Evolutionary conservation across 1,284 basidiomycete genomes (phyloP).

Genomic region (Vanrija sp.): DNA sequence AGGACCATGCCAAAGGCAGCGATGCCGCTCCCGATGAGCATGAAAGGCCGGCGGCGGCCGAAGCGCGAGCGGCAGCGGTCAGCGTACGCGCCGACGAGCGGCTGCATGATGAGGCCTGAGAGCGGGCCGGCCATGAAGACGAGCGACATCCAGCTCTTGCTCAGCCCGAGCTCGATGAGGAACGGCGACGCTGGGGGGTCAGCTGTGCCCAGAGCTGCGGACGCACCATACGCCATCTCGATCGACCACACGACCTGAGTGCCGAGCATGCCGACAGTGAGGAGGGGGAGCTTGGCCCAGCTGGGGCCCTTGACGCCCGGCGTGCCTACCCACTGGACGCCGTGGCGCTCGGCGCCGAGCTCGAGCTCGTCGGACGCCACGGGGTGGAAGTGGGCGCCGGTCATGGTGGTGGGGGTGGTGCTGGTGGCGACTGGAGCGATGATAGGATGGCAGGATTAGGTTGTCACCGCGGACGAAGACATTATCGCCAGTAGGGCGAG

Average conservation of each 20-base stretch:
- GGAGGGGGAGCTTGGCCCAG: constrained; percentile 62
- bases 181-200: constrained; percentile 70
- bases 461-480: too few species aligned
- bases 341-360: constrained; percentile 30
- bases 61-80: constrained; percentile 82
- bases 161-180: constrained; percentile 80
- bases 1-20: constrained; percentile 71
- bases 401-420: constrained; percentile 16
- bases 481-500: too few species aligned
- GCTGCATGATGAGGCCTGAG: constrained; percentile 86
- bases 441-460: background rate
- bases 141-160: constrained; percentile 79
- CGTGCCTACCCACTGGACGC: constrained; percentile 56
- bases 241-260: constrained; percentile 85
- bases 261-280: constrained; percentile 73
- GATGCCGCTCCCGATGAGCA: constrained; percentile 66
- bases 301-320: constrained; percentile 59
- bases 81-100: constrained; percentile 77
- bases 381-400: constrained; percentile 33
- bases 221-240: constrained; percentile 81
- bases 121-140: constrained; percentile 94
- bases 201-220: background rate
- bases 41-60: constrained; percentile 80
- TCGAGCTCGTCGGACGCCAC: constrained; percentile 26
- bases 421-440: background rate